Conservation (phyloP, 1,139 yeast species). For the Pichia sp. region DNA sequence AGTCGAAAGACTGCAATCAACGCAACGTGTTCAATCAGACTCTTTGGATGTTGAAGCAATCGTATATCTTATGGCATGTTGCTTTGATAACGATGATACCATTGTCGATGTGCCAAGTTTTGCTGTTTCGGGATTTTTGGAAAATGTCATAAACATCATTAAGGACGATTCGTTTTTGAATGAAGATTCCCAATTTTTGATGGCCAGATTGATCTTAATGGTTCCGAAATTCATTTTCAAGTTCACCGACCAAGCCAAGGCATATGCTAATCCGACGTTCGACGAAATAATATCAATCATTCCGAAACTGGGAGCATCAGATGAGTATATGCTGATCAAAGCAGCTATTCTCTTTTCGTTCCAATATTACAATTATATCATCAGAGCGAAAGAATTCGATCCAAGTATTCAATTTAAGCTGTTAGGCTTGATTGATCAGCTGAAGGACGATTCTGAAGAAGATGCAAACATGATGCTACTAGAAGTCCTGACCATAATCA, state of each 20-base stretch:
- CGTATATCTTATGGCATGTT: constrained; percentile 33
- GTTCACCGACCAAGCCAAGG: constrained; percentile 32
- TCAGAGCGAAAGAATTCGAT: constrained; percentile 23
- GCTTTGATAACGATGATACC: constrained; percentile 39
- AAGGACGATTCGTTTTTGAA: constrained; percentile 5
- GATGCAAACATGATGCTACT: constrained; percentile 72
- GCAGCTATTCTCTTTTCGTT: constrained; percentile 45
- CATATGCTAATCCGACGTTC: constrained; percentile 34
- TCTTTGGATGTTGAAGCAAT: constrained; percentile 30
- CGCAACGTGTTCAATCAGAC: constrained; percentile 1
- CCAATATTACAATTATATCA: constrained; percentile 44
- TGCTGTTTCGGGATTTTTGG: constrained; percentile 9
- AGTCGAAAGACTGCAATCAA: constrained; percentile 14
- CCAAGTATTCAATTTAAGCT: constrained; percentile 28
- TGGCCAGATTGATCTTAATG: constrained; percentile 38
- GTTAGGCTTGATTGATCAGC: constrained; percentile 31
- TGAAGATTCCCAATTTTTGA: constrained; percentile 27
- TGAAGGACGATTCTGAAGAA: constrained; percentile 64
- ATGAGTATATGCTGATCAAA: constrained; percentile 27
- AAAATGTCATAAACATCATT: constrained; percentile 6
- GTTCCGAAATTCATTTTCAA: constrained; percentile 53
- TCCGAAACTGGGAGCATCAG: constrained; percentile 17
- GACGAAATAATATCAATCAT: constrained; percentile 23
- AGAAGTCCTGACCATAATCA: constrained; percentile 57
- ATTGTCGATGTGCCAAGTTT: constrained; percentile 19